These are phyloP conservation scores for Lodderomyces pseudojiufengensis DNA, from an alignment of 1,139 yeast genomes.

Conservation along the genomic window DNA sequence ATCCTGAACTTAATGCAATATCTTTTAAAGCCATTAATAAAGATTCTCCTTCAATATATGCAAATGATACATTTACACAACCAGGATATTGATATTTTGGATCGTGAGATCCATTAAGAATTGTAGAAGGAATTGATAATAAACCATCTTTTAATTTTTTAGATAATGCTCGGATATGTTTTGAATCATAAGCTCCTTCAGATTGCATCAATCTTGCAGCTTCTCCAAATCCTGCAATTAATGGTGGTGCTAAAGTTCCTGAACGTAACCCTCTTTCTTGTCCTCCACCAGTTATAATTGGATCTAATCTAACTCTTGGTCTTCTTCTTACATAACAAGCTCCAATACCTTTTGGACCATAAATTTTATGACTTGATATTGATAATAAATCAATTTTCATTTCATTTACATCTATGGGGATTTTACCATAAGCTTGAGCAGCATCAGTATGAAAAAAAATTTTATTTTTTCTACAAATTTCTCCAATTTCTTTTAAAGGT, in stretches of 20 bases:
- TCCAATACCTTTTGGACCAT: constrained; percentile 98
- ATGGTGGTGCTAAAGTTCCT: constrained; percentile 95
- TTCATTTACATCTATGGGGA: constrained; percentile 87
- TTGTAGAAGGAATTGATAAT: constrained; percentile 81
- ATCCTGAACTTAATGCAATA: constrained; percentile 92
- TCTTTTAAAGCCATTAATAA: constrained; percentile 95
- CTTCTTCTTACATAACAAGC: constrained; percentile 95
- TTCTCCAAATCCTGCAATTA: constrained; percentile 95
- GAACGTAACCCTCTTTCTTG: constrained; percentile 98
- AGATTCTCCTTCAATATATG: constrained; percentile 97
- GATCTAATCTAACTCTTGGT: constrained; percentile 96
- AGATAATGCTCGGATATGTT: constrained; percentile 68
- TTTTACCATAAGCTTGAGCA: constrained; percentile 96
- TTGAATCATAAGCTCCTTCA: constrained; percentile 71
- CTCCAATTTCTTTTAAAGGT: constrained; percentile 92
- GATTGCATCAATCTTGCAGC: constrained; percentile 80
- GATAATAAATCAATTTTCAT: constrained; percentile 92
- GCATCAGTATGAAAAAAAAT: constrained; percentile 98
- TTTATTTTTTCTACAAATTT: constrained; percentile 78
- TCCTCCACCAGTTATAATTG: constrained; percentile 96
- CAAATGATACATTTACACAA: constrained; percentile 94
- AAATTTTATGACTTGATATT: constrained; percentile 91
- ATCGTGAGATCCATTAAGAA: constrained; percentile 74
- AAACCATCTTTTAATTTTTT: constrained; percentile 69
- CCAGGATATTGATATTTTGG: constrained; percentile 71